Conservation (phyloP, 1,284 basidiomycete species). For the Somion occarium region DNA sequence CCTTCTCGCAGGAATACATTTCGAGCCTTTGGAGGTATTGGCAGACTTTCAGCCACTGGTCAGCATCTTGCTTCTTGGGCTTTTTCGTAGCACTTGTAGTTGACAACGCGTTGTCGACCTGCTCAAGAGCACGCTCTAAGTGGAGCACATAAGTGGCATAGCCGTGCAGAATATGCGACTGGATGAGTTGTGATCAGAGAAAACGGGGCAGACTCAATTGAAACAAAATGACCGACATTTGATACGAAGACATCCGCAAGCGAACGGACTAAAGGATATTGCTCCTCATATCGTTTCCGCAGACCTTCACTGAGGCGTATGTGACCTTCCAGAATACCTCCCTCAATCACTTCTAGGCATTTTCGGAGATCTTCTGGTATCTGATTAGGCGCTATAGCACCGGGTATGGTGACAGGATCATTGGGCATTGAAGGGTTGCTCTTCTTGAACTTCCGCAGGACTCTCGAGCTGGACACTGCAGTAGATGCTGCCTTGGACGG, state of each 20-base stretch:
- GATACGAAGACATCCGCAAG: constrained; percentile 91
- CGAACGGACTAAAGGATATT: constrained; percentile 87
- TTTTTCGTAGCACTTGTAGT: constrained; percentile 61
- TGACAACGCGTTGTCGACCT: constrained; percentile 78
- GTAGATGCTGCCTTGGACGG: constrained; percentile 5
- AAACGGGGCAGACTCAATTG: constrained; percentile 3
- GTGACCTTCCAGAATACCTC: constrained; percentile 84
- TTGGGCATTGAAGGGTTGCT: constrained; percentile 42
- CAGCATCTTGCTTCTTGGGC: constrained; percentile 73
- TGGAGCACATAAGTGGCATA: constrained; percentile 92
- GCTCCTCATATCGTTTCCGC: constrained; percentile 85
- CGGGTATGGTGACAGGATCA: constrained; percentile 35
- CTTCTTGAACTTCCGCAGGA: constrained; percentile 66
- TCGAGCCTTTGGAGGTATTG: constrained; percentile 73
- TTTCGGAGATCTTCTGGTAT: constrained; percentile 82
- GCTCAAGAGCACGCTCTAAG: constrained; percentile 83
- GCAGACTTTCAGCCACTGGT: constrained; percentile 74
- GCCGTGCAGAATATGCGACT: constrained; percentile 90
- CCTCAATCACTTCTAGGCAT: constrained; percentile 82
- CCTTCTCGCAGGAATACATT: constrained; percentile 74
- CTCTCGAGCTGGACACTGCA: constrained; percentile 37
- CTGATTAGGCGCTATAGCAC: constrained; percentile 63
- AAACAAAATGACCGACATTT: constrained; percentile 66
- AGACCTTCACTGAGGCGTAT: constrained; percentile 77
- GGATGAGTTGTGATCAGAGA: constrained; percentile 4